Conservation (phyloP, 2,329 filamentous ascomycete genomes). For the Fusarium poae region DNA sequence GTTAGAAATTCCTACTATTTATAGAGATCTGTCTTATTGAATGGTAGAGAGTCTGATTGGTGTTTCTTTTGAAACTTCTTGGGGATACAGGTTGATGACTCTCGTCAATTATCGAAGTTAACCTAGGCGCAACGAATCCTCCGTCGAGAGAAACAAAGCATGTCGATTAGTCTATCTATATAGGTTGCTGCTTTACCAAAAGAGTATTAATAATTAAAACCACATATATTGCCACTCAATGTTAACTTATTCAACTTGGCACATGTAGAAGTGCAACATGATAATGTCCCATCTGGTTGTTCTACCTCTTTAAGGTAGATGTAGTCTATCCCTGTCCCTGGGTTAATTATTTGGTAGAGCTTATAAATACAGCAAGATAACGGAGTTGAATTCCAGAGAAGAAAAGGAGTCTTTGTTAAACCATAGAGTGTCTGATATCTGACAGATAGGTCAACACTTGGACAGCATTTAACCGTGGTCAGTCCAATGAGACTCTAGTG, state of each 20-base stretch:
- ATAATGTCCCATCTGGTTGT: neutral
- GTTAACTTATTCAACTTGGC: too few species aligned
- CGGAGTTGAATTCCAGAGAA: too few species aligned
- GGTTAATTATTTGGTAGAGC: too few species aligned
- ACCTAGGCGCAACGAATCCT: neutral
- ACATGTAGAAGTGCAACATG: neutral
- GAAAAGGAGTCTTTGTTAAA: too few species aligned
- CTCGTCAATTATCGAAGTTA: too few species aligned
- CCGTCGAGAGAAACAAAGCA: neutral
- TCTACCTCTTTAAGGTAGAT: neutral
- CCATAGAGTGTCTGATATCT: neutral
- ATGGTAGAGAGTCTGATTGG: neutral
- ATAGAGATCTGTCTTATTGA: neutral
- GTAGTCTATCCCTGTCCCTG: neutral
- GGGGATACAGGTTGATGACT: neutral
- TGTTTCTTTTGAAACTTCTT: neutral
- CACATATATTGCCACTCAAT: neutral
- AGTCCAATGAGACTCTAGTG: slow-evolving; percentile 42
- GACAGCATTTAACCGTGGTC: neutral
- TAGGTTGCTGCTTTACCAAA: neutral
- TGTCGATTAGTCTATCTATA: neutral
- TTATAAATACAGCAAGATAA: neutral
- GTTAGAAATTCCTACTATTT: neutral
- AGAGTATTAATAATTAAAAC: neutral
- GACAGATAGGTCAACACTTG: neutral